Percentiles rank a stretch among this genome's conserved stretches.
Conservation (phyloP, 208 protist genomes). For the Tetramitus jugosus region DNA sequence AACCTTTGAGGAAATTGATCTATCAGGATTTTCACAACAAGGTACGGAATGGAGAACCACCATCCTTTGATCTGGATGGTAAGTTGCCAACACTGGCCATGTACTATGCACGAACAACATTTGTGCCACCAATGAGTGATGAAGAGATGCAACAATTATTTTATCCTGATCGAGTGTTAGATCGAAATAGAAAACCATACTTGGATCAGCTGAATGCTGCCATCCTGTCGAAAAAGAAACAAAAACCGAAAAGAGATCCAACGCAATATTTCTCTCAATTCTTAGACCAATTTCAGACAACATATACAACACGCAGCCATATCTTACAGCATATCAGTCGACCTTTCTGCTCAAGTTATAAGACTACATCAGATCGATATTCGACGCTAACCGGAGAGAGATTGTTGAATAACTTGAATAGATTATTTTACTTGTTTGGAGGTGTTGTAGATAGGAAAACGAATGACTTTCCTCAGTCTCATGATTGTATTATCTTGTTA, state of each 20-base stretch:
- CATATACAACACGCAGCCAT: background rate
- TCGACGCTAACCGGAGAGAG: background rate
- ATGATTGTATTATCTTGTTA: too few relatives aligned
- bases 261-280: background rate
- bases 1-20: background rate
- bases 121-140: conserved; percentile 8
- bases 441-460: background rate
- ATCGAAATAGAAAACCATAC: background rate
- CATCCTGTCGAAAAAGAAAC: too few relatives aligned
- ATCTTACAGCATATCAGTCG: background rate
- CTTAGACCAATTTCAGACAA: background rate
- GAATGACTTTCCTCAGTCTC: background rate
- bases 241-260: background rate
- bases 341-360: background rate
- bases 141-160: background rate
- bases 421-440: background rate
- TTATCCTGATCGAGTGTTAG: background rate
- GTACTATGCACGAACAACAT: conserved; percentile 17
- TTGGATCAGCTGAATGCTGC: background rate
- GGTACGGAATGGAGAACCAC: background rate
- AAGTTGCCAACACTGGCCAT: background rate
- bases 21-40: conserved; percentile 12
- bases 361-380: background rate
- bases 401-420: background rate
- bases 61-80: background rate